Evolutionary conservation across 2,329 filamentous ascomycete species (phyloP).

Genomic region (Rhexocercosporidium sp.): DNA sequence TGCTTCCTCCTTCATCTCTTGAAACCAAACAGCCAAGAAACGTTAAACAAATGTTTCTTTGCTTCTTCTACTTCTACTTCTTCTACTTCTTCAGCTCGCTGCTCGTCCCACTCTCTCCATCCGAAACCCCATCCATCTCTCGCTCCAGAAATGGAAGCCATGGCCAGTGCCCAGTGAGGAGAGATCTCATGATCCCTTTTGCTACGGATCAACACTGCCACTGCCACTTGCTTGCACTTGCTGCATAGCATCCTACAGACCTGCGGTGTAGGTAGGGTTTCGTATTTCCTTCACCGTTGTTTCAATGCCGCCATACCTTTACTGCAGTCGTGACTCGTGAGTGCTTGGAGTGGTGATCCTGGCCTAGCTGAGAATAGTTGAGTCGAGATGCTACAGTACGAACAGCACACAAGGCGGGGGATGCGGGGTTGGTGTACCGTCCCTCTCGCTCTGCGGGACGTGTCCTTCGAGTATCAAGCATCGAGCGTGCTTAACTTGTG

Average conservation of each 20-base stretch:
- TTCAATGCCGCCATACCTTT: background rate
- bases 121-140: background rate
- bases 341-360: background rate
- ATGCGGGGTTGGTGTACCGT: background rate
- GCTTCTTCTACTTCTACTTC: too few relatives aligned
- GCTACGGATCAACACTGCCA: constrained; percentile 13
- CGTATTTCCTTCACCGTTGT: background rate
- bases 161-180: background rate
- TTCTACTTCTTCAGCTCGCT: too few relatives aligned
- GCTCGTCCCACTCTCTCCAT: background rate
- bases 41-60: background rate
- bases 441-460: background rate
- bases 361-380: background rate
- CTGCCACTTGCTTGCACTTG: background rate
- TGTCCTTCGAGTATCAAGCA: too few relatives aligned
- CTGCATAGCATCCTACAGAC: too few relatives aligned
- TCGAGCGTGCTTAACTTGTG: too few relatives aligned
- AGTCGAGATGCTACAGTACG: too few relatives aligned
- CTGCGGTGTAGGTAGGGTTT: background rate
- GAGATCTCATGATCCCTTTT: background rate
- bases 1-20: background rate
- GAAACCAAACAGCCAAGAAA: constrained; percentile 3
- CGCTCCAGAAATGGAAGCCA: background rate
- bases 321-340: too few relatives aligned
- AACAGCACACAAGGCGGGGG: constrained; percentile 5